Evolutionary conservation across 768 basidiomycete species (phyloP), one percentile per base, ranked within the genome.

Genomic region (Lentinula lateritia): DNA sequence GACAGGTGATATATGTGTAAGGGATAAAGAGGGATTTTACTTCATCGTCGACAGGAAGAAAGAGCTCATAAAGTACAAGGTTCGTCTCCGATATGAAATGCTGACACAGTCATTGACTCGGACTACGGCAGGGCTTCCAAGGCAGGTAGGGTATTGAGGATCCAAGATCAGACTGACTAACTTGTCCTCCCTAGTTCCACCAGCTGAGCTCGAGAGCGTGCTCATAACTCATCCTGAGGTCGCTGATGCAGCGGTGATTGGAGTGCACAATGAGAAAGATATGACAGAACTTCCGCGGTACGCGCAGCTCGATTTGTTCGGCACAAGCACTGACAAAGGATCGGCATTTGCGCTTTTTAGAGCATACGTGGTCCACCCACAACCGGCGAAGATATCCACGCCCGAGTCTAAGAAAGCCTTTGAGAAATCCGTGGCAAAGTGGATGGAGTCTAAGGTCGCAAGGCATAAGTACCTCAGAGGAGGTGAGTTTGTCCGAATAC

Each of bases 211-310:
- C 4, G 93, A 95, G 67, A 82, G 84, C 34, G 75, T 92, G 0
- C 80, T 95, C 0, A 73, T 94, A 15, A 83, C 83, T 5, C 89
- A 94, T 66, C 86, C 88, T 1, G 83, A 88, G 0, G 77, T 96
- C 16, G 87, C 84, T 2, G 94, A 97, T 66, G 82, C 80, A 1
- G 93, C 87, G 9, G 93, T 96, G 18, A 88, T 95, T 60, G 92
- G 93, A 1, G 74, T 95, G 1, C 78, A 86, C 4, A 82, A 79
- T 63, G 78, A 78, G 5, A 78, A 80, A 58, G 83, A 92, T 65
- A 88, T 86, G 2, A 92, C 94, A 0, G 94, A 96, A 72, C 77
- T 93, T 7, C 93, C 93, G 1, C 82, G 89, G 85, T 87, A 28
- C 48, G 76, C 59, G 56, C 46, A 36, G 20, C 41, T 4, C 28